Evolutionary conservation across 768 basidiomycete species (phyloP).

Genomic region (Steccherinum ochraceum): DNA sequence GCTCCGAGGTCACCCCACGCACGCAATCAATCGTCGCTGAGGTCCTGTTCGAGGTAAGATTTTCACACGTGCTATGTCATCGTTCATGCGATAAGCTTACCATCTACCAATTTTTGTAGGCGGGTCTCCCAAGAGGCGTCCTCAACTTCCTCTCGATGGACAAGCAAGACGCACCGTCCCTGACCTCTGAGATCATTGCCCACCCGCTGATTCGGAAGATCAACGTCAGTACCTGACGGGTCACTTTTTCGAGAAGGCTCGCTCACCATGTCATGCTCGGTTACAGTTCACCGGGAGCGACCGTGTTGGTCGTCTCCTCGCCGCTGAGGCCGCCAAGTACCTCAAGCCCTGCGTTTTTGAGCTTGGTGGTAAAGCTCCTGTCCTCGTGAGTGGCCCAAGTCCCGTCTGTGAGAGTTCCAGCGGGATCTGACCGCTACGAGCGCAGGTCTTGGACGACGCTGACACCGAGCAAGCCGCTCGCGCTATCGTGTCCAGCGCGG

Average conservation of each 20-base stretch:
- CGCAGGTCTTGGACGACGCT: slow-evolving; percentile 45
- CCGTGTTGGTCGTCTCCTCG: slow-evolving; percentile 45
- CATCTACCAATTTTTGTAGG: slow-evolving; percentile 25
- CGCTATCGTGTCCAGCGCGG: slow-evolving; percentile 36
- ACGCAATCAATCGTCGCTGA: slow-evolving; percentile 40
- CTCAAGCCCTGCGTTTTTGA: slow-evolving; percentile 52
- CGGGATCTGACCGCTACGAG: neutral
- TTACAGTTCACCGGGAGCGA: slow-evolving; percentile 51
- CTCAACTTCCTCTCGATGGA: slow-evolving; percentile 49
- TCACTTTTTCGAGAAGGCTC: neutral
- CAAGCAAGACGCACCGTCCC: slow-evolving; percentile 33
- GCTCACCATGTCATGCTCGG: neutral
- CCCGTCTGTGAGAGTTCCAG: neutral
- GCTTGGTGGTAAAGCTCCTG: slow-evolving; percentile 49
- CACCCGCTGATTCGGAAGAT: slow-evolving; percentile 47
- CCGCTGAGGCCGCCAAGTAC: slow-evolving; percentile 47
- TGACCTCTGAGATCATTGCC: slow-evolving; percentile 47
- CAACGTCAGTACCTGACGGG: slow-evolving; percentile 32
- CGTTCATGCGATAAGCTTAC: neutral
- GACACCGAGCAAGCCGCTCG: slow-evolving; percentile 48
- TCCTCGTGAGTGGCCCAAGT: slow-evolving; percentile 34
- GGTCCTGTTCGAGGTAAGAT: slow-evolving; percentile 35
- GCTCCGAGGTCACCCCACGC: slow-evolving; percentile 44
- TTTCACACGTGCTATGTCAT: neutral
- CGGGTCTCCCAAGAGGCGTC: slow-evolving; percentile 55